Evolutionary conservation across 768 basidiomycete species (phyloP).

Genomic region (Boletus rubescentipes): DNA sequence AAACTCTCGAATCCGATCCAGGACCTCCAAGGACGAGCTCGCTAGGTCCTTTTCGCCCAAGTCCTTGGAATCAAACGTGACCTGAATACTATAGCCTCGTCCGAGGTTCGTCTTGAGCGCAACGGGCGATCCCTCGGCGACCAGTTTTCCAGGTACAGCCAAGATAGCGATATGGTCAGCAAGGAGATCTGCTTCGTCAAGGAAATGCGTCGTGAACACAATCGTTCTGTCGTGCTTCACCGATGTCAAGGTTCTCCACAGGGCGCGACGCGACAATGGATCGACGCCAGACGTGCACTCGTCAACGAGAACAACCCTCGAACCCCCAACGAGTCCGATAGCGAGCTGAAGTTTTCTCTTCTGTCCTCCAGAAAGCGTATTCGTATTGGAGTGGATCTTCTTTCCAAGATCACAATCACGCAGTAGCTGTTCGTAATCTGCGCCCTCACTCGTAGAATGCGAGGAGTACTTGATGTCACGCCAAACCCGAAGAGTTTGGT

Average conservation of each 20-base stretch:
- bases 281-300: slow-evolving; percentile 82
- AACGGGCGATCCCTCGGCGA: slow-evolving; percentile 74
- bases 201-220: slow-evolving; percentile 79
- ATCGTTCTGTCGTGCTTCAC: slow-evolving; percentile 66
- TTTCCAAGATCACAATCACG: slow-evolving; percentile 70
- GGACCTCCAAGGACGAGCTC: slow-evolving; percentile 29
- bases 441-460: slow-evolving; percentile 38
- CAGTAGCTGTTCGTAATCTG: slow-evolving; percentile 64
- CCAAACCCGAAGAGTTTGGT: slow-evolving; percentile 74
- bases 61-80: slow-evolving; percentile 44
- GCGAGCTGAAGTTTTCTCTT: slow-evolving; percentile 84
- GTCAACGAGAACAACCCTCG: slow-evolving; percentile 61
- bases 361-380: slow-evolving; percentile 74
- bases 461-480: slow-evolving; percentile 65
- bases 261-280: slow-evolving; percentile 71
- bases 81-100: slow-evolving; percentile 66
- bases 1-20: slow-evolving; percentile 42
- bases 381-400: slow-evolving; percentile 66
- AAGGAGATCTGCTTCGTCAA: slow-evolving; percentile 78
- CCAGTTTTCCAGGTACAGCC: slow-evolving; percentile 70
- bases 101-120: slow-evolving; percentile 70
- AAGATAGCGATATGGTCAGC: slow-evolving; percentile 76
- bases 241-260: slow-evolving; percentile 73
- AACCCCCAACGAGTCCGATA: slow-evolving; percentile 74
- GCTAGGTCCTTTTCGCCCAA: slow-evolving; percentile 26